Evolutionary conservation across 2,329 filamentous ascomycete species (phyloP), one percentile per base, ranked within the genome.

Genomic region (Intubia oerlemansii): DNA sequence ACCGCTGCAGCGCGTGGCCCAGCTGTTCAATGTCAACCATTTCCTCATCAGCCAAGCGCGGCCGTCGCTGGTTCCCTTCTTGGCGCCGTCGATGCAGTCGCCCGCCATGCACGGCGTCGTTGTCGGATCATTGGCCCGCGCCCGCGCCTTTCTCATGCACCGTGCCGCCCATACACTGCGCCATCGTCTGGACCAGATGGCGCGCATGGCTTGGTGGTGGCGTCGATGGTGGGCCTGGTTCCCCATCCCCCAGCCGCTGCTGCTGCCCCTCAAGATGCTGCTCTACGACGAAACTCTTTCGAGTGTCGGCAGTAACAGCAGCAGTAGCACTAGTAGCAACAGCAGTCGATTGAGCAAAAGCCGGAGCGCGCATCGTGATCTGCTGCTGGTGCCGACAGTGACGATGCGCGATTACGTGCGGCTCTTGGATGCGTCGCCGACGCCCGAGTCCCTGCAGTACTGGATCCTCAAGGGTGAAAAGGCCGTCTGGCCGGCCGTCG

Each of bases 31-130:
- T 45, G 79, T 90, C 30, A 90, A 92, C 45, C 84, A 93, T 54
- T 93, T 90, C 51, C 81, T 95, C 38, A 71, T 95, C 39, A 88
- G 78, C 38, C 85, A 93, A 53, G 82, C 85, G 1, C 65, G 84
- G 4, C 85, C 85, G 0, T 92, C 91, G 48, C 59, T 92, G 11
- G 73, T 85, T 17, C 84, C 84, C 0, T 88, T 92, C 41, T 58
- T 90, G 5, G 70, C 75, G 35, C 76, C 73, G 25, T 78, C 85
- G 39, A 69, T 84, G 53, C 77, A 84, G 48, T 73, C 78, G 1
- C 74, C 79, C 0, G 66, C 67, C 39, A 63, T 59, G 44, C 63
- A 25, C 17, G 37, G 36, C n/a, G 16, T 25, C 4, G 29, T 31
- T 25, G 13, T 56, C 39, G 64, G 56, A 47, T 67, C 56, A 36